phyloP scores from a whole-genome alignment of 2,329 filamentous ascomycete genomes.

The Neonectria sp. region DNA sequence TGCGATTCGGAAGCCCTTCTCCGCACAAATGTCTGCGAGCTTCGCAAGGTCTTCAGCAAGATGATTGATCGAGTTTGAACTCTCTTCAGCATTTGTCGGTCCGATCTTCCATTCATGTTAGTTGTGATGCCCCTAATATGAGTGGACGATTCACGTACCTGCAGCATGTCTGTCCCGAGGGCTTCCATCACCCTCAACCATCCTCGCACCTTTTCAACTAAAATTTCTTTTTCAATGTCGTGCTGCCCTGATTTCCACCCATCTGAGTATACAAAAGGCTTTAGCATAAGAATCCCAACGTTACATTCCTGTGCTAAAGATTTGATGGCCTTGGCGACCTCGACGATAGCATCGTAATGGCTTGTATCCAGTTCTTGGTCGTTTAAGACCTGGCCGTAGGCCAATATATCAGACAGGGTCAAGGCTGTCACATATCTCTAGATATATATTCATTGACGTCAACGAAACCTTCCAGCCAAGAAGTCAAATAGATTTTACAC shows the following conservation, averaged over 20 bases:
- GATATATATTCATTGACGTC: neutral
- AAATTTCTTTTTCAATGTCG: constrained; percentile 71
- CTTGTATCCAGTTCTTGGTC: constrained; percentile 66
- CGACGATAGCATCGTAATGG: constrained; percentile 72
- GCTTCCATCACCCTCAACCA: constrained; percentile 83
- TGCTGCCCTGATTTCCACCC: constrained; percentile 72
- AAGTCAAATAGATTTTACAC: neutral
- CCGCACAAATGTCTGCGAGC: constrained; percentile 73
- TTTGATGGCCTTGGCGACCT: constrained; percentile 68
- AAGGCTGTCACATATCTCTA: too few species aligned
- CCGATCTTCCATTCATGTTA: constrained; percentile 60
- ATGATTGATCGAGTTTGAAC: constrained; percentile 63
- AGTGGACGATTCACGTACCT: constrained; percentile 61
- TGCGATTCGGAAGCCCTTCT: constrained; percentile 72
- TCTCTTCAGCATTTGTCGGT: constrained; percentile 74
- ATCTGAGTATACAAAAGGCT: constrained; percentile 84
- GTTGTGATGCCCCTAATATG: neutral
- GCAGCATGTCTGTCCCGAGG: constrained; percentile 78
- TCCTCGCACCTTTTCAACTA: constrained; percentile 72
- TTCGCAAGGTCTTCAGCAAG: constrained; percentile 74
- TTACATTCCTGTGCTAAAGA: constrained; percentile 67
- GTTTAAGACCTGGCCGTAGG: constrained; percentile 69
- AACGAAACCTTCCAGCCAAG: neutral
- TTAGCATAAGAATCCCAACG: constrained; percentile 78
- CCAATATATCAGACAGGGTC: constrained; percentile 79